Evolutionary conservation across 768 basidiomycete genomes (phyloP), one percentile per base, ranked within the genome.

Genomic region (Leccinum subgranulosum): DNA sequence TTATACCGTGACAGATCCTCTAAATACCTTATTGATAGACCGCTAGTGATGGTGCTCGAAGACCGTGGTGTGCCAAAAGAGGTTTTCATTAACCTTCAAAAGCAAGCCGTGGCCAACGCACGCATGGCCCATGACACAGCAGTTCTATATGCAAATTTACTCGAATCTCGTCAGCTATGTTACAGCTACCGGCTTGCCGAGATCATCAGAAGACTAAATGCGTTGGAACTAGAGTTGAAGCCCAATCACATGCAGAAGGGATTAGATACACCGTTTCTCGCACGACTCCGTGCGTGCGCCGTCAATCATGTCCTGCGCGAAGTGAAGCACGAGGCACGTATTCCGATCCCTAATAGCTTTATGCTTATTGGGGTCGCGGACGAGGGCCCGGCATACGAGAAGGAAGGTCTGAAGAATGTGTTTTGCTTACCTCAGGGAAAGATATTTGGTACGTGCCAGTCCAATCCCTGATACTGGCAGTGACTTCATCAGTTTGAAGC

Each of bases 321-420:
- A 43, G 82, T 94, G 64, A 93, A 93, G 63, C 84, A 90, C 62
- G 75, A 78, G 39, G 92, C 92, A 0, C 78, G 90, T 9, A 88
- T 94, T 27, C 83, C 79, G 4, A 79, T 94, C 10, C 85, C 85
- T 0, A 73, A 84, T 1, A 85, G 85, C 58, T 84, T 84, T 57
- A 76, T 85, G 27, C 77, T 94, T 1, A 88, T 92, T 11, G 92
- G 93, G 1, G 81, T 94, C 9, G 87, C 90, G 3, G 92, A 94
- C 63, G 90, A 93, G 71, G 90, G 90, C 0, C 83, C 85, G 0
- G 82, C 85, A 0, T 89, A 90, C 60, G 67, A 66, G 45, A 53
- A 68, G 8, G 73, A 69, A n/a, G 85, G 85, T 1, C 65, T 72
- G 53, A 65, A 79, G 36, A 78, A 87, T 59, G 80, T 88, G 2